These are phyloP conservation scores for Angomonas deanei DNA, from an alignment of 208 protist genomes.

Conservation along the genomic window DNA sequence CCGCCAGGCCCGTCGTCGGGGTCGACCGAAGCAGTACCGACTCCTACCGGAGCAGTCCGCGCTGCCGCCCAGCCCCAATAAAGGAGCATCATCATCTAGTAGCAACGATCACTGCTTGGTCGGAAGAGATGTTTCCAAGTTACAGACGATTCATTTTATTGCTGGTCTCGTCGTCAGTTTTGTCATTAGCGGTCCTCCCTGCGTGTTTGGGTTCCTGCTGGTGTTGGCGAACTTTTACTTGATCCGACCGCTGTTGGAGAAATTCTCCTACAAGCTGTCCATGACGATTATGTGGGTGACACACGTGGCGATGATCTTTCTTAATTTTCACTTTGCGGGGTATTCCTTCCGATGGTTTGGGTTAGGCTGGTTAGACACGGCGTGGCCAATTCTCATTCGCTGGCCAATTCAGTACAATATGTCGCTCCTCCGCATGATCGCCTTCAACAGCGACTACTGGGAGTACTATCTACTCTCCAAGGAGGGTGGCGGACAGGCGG, in stretches of 20 bases:
- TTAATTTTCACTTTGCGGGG: conserved; percentile 24
- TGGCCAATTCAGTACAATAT: conserved; percentile 82
- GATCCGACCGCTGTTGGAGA: conserved; percentile 31
- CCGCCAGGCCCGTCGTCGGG: conserved; percentile 8
- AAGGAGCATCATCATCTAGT: not conserved
- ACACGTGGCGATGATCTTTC: conserved; percentile 40
- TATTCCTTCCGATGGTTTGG: conserved; percentile 48
- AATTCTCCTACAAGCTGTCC: conserved; percentile 20
- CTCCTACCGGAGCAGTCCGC: not conserved
- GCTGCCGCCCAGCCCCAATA: not conserved
- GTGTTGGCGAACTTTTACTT: conserved; percentile 50
- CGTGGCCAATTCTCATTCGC: conserved; percentile 16
- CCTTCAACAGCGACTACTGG: conserved; percentile 53
- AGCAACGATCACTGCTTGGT: not conserved
- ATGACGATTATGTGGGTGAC: conserved; percentile 45
- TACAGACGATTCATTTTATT: conserved; percentile 40
- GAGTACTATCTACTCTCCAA: conserved; percentile 13
- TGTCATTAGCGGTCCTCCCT: conserved; percentile 27
- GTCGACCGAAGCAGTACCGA: not conserved
- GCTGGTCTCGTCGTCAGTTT: conserved; percentile 28
- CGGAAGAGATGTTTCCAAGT: not conserved
- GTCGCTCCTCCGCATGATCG: conserved; percentile 68
- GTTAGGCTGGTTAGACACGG: conserved; percentile 20
- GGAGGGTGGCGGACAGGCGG: not conserved
- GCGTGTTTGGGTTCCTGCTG: conserved; percentile 34